A percentile compares a stretch with the other conserved stretches of the same genome.
phyloP scores from a whole-genome alignment of 441 rosid genomes.

The Croton setiger region DNA sequence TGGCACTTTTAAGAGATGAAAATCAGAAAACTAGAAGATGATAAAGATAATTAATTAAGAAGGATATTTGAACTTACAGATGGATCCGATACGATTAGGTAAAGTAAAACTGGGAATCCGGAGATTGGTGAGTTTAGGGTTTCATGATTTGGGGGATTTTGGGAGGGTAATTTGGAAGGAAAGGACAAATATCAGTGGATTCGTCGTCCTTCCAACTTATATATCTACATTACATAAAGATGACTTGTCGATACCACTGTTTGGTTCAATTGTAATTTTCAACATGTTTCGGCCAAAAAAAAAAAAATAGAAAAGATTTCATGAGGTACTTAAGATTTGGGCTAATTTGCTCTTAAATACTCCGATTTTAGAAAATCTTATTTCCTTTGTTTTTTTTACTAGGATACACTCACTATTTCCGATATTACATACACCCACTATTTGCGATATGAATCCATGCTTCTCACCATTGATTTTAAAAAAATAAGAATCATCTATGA shows the following conservation, averaged over 20 bases:
- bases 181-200: not conserved
- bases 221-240: not conserved
- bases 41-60: not conserved
- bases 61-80: constrained; percentile 6
- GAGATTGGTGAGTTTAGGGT: constrained; percentile 10
- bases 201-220: not conserved
- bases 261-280: not conserved
- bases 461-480: too few relatives aligned
- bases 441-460: too few relatives aligned
- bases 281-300: not conserved
- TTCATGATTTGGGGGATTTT: constrained; percentile 10
- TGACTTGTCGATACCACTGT: not conserved
- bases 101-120: not conserved
- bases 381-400: too few relatives aligned
- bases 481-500: too few relatives aligned
- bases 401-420: too few relatives aligned
- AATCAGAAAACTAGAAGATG: not conserved
- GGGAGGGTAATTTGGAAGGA: not conserved
- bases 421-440: too few relatives aligned
- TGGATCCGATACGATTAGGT: not conserved
- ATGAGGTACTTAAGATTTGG: too few relatives aligned
- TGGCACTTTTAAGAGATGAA: not conserved
- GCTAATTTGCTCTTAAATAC: too few relatives aligned
- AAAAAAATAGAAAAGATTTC: too few relatives aligned
- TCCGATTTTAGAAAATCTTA: too few relatives aligned